A percentile compares a stretch with the other conserved stretches of the same genome.
Evolutionary conservation across 2,329 filamentous ascomycete genomes (phyloP).

Genomic region (Ophiosphaerella korrae): DNA sequence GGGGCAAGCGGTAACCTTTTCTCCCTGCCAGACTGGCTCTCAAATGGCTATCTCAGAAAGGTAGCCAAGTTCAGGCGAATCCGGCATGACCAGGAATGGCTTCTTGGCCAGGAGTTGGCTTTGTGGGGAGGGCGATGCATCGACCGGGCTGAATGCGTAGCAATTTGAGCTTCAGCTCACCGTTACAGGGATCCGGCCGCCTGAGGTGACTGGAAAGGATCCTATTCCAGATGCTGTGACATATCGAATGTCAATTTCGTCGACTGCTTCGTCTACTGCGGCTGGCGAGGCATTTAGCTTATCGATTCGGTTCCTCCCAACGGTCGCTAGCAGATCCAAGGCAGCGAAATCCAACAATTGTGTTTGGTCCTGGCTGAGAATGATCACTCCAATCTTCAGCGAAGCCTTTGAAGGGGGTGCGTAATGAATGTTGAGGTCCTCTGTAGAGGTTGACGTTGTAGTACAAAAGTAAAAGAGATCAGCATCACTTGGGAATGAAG

Average conservation of each 20-base stretch:
- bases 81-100: conserved; percentile 39
- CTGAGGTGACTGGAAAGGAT: conserved; percentile 43
- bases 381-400: conserved; percentile 39
- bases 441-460: conserved; percentile 40
- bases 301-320: conserved; percentile 36
- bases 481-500: conserved; percentile 40
- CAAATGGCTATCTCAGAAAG: conserved; percentile 27
- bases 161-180: conserved; percentile 42
- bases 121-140: conserved; percentile 15
- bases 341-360: conserved; percentile 42
- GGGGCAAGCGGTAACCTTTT: conserved; percentile 44
- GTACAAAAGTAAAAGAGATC: conserved; percentile 47
- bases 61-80: conserved; percentile 39
- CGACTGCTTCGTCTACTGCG: conserved; percentile 38
- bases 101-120: conserved; percentile 40
- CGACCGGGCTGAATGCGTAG: conserved; percentile 26
- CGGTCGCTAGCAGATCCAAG: conserved; percentile 40
- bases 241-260: conserved; percentile 46
- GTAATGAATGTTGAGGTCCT: conserved; percentile 40
- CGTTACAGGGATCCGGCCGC: conserved; percentile 45
- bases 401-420: conserved; percentile 42
- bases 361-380: conserved; percentile 34
- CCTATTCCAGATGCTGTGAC: conserved; percentile 45
- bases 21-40: conserved; percentile 44
- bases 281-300: conserved; percentile 27